Evolutionary conservation across 2,329 filamentous ascomycete genomes (phyloP).

Genomic region (Stemphylium lycopersici): DNA sequence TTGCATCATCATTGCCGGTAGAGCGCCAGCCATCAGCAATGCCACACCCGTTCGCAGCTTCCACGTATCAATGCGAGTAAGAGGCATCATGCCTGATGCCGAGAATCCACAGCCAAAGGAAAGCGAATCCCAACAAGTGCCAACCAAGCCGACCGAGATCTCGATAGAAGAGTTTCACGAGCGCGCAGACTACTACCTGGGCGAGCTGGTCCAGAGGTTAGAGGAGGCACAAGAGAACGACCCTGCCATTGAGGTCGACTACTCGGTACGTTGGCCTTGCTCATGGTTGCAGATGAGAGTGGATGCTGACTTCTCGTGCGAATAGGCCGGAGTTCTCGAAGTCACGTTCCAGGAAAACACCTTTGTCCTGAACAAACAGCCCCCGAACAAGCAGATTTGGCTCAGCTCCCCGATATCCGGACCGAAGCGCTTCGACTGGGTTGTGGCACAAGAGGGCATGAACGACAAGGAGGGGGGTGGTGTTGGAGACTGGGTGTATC

Average conservation of each 20-base stretch:
- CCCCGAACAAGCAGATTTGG: slow-evolving; percentile 97
- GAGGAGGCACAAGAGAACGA: slow-evolving; percentile 76
- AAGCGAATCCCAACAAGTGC: slow-evolving; percentile 42
- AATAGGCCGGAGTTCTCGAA: slow-evolving; percentile 82
- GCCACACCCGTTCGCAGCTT: slow-evolving; percentile 27
- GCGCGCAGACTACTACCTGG: slow-evolving; percentile 76
- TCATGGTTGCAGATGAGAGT: neutral
- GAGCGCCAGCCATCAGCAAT: slow-evolving; percentile 20
- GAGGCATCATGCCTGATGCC: slow-evolving; percentile 54
- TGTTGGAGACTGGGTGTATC: slow-evolving; percentile 82
- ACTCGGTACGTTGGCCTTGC: slow-evolving; percentile 66
- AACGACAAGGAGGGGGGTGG: slow-evolving; percentile 79
- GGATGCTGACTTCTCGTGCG: slow-evolving; percentile 17
- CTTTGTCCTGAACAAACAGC: slow-evolving; percentile 98
- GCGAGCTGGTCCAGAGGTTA: slow-evolving; percentile 62
- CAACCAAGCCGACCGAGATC: slow-evolving; percentile 67
- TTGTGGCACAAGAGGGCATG: slow-evolving; percentile 74
- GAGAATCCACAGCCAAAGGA: slow-evolving; percentile 48
- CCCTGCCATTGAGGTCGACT: slow-evolving; percentile 86
- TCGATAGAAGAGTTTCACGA: slow-evolving; percentile 76
- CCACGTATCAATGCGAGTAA: slow-evolving; percentile 30
- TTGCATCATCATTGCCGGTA: slow-evolving; percentile 34
- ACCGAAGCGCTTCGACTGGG: slow-evolving; percentile 93
- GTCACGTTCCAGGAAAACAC: slow-evolving; percentile 71
- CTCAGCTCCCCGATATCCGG: slow-evolving; percentile 88